Conservation (phyloP, 2,329 filamentous ascomycete genomes). For the Alternaria atra region DNA sequence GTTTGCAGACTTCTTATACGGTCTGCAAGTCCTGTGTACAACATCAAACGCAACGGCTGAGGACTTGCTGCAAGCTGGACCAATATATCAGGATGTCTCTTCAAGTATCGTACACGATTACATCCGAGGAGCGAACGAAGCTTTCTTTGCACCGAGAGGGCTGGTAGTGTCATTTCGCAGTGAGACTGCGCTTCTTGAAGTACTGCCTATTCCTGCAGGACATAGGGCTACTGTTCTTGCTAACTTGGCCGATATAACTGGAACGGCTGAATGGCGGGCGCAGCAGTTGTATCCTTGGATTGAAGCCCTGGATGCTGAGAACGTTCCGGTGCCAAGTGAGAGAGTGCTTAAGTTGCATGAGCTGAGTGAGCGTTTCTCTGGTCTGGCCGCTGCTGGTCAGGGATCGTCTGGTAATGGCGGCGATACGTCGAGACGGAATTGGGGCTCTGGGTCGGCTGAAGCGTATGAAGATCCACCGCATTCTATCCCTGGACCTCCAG, state of each 20-base stretch:
- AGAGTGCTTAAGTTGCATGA: slow-evolving; percentile 25
- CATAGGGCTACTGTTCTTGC: slow-evolving; percentile 32
- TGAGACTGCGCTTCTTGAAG: slow-evolving; percentile 31
- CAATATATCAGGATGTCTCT: neutral
- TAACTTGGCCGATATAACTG: slow-evolving; percentile 22
- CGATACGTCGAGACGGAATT: slow-evolving; percentile 3
- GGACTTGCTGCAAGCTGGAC: slow-evolving; percentile 13
- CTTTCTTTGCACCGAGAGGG: slow-evolving; percentile 45
- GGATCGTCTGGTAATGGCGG: neutral
- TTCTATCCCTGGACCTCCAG: slow-evolving; percentile 28
- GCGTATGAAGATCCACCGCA: slow-evolving; percentile 36
- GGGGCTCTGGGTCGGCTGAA: neutral
- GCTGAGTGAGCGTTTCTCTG: slow-evolving; percentile 24
- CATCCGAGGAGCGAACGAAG: slow-evolving; percentile 39
- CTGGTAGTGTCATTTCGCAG: slow-evolving; percentile 38
- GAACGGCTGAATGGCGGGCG: slow-evolving; percentile 29
- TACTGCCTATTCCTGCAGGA: slow-evolving; percentile 34
- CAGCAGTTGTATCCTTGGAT: slow-evolving; percentile 42
- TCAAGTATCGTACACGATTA: slow-evolving; percentile 34
- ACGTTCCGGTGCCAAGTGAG: slow-evolving; percentile 23
- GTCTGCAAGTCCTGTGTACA: slow-evolving; percentile 41
- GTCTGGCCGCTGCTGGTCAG: neutral
- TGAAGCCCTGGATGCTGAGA: slow-evolving; percentile 36
- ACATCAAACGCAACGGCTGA: slow-evolving; percentile 18
- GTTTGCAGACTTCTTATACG: slow-evolving; percentile 46